Evolutionary conservation across 768 basidiomycete species (phyloP).

Genomic region (Tulasnella calospora): DNA sequence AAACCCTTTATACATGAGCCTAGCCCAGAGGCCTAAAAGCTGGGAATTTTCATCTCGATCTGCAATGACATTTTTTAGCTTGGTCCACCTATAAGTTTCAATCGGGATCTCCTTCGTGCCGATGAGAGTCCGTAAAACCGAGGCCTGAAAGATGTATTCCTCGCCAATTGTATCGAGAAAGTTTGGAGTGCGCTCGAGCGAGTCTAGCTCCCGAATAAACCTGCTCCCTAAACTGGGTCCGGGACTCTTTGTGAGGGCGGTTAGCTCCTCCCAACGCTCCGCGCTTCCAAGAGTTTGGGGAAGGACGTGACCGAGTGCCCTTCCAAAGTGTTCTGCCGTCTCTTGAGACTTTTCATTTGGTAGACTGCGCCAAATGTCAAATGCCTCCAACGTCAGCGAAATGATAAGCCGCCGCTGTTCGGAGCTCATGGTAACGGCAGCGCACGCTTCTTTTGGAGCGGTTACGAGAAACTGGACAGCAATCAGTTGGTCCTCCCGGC

Average conservation of each 20-base stretch:
- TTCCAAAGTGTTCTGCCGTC: neutral
- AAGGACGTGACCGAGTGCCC: neutral
- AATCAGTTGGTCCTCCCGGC: neutral
- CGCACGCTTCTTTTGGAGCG: neutral
- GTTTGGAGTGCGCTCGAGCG: neutral
- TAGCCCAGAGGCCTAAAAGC: neutral
- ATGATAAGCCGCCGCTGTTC: neutral
- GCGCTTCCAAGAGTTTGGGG: neutral
- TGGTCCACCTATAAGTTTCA: neutral
- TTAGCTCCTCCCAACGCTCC: neutral
- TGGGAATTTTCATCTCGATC: neutral
- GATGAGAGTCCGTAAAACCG: too few relatives aligned
- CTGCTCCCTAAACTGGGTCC: neutral
- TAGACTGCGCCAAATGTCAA: neutral
- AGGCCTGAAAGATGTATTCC: neutral
- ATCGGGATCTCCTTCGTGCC: too few relatives aligned
- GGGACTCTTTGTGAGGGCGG: neutral
- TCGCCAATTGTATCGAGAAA: neutral
- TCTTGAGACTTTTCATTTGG: neutral
- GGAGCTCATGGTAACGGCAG: neutral
- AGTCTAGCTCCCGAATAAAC: neutral
- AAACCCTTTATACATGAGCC: neutral
- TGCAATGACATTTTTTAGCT: neutral
- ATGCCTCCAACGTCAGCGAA: neutral
- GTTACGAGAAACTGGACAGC: neutral